Percentiles rank a stretch among this genome's conserved stretches.
phyloP scores from a whole-genome alignment of 805 yeast species.

The Kuraishia hungarica region DNA sequence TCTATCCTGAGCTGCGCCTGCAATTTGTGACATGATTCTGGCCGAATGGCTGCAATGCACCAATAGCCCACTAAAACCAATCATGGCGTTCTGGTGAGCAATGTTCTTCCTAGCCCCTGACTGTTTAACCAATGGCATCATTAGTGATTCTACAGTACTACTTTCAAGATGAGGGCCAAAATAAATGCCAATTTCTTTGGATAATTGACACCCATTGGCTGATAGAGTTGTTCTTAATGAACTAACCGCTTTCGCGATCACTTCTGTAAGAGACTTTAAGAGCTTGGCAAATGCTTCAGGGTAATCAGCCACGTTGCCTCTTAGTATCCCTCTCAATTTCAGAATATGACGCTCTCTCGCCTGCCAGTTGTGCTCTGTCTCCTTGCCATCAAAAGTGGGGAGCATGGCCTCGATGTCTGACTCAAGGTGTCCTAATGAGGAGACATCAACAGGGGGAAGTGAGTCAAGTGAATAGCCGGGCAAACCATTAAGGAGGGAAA shows the following conservation, averaged over 20 bases:
- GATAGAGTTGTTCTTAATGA: slow-evolving; percentile 84
- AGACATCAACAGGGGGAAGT: neutral
- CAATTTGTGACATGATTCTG: slow-evolving; percentile 42
- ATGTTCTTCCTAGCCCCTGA: slow-evolving; percentile 57
- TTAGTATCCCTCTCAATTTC: slow-evolving; percentile 46
- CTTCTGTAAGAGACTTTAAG: slow-evolving; percentile 39
- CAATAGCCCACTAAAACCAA: slow-evolving; percentile 46
- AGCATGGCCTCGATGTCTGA: slow-evolving; percentile 18
- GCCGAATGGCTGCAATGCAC: slow-evolving; percentile 44
- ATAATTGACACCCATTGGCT: slow-evolving; percentile 62
- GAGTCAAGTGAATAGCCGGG: slow-evolving; percentile 1
- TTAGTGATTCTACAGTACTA: slow-evolving; percentile 36
- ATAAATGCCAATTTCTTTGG: slow-evolving; percentile 54
- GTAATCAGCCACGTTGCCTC: slow-evolving; percentile 43
- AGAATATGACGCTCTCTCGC: slow-evolving; percentile 55
- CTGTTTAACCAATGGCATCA: slow-evolving; percentile 40
- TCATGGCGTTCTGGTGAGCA: slow-evolving; percentile 49
- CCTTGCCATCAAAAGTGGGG: slow-evolving; percentile 53
- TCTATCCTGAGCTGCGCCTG: slow-evolving; percentile 53
- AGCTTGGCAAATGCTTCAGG: slow-evolving; percentile 22
- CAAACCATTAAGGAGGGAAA: neutral
- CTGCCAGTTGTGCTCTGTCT: slow-evolving; percentile 86
- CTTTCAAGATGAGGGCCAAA: slow-evolving; percentile 33
- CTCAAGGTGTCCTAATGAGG: neutral
- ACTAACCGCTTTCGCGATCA: slow-evolving; percentile 52